phyloP scores from a whole-genome alignment of 1,284 basidiomycete species.

The Rhodotorula sp. region DNA sequence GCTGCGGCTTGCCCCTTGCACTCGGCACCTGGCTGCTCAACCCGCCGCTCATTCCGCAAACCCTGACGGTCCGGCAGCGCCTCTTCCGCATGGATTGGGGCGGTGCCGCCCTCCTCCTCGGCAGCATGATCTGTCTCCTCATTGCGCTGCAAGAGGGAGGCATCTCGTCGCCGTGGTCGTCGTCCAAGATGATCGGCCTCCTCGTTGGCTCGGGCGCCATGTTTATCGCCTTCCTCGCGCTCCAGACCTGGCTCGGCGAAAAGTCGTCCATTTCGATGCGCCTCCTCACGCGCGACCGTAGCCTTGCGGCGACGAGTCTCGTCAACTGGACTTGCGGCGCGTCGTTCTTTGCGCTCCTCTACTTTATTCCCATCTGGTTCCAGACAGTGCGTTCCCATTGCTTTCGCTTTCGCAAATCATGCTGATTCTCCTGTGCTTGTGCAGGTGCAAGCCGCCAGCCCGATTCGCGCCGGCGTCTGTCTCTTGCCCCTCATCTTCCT shows the following conservation, averaged over 20 bases:
- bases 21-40: constrained; percentile 25
- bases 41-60: constrained; percentile 24
- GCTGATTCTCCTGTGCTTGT: background rate
- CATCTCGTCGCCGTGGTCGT: constrained; percentile 21
- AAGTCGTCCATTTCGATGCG: constrained; percentile 46
- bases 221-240: constrained; percentile 39
- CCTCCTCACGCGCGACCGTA: constrained; percentile 15
- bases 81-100: constrained; percentile 45
- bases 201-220: constrained; percentile 47
- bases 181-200: constrained; percentile 44
- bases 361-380: constrained; percentile 22
- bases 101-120: constrained; percentile 42
- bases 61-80: constrained; percentile 19
- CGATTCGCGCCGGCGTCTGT: constrained; percentile 46
- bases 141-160: constrained; percentile 45
- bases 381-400: constrained; percentile 23
- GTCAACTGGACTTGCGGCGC: constrained; percentile 29
- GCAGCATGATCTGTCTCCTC: constrained; percentile 45
- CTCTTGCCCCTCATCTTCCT: constrained; percentile 46
- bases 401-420: background rate
- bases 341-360: constrained; percentile 8
- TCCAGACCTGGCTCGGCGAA: constrained; percentile 45
- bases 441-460: constrained; percentile 37
- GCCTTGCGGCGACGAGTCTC: background rate
- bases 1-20: background rate